Evolutionary conservation across 2,329 filamentous ascomycete species (phyloP).

Genomic region (Magnaporthiopsis rhizophila): DNA sequence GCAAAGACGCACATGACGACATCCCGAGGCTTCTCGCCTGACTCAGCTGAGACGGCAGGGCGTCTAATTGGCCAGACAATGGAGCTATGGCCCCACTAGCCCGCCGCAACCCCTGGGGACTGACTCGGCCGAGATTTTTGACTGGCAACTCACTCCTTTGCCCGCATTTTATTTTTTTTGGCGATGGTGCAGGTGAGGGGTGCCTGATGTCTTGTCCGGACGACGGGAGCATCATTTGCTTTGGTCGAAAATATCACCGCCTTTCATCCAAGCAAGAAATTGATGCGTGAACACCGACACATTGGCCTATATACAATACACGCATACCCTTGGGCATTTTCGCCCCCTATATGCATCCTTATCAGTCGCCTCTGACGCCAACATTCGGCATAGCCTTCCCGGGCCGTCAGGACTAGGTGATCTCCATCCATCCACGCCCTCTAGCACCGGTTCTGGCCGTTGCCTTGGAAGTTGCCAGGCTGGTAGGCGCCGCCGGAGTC

Average conservation of each 20-base stretch:
- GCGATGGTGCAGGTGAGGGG: too few relatives aligned
- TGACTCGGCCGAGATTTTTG: not conserved
- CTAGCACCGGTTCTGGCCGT: slow-evolving; percentile 24
- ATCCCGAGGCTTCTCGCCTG: not conserved
- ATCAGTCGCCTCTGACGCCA: not conserved
- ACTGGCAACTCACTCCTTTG: not conserved
- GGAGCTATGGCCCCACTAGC: not conserved
- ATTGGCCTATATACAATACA: not conserved
- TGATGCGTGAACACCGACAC: not conserved
- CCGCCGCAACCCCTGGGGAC: not conserved
- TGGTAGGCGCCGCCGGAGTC: slow-evolving; percentile 33
- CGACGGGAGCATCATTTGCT: too few relatives aligned
- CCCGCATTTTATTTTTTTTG: not conserved
- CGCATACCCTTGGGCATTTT: not conserved
- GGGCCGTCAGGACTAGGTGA: too few relatives aligned
- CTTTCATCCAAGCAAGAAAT: not conserved
- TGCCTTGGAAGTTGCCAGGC: slow-evolving; percentile 27
- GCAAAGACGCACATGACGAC: not conserved
- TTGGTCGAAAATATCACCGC: too few relatives aligned
- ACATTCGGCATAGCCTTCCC: not conserved
- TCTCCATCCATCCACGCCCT: not conserved
- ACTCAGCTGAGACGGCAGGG: not conserved
- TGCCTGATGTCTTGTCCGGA: too few relatives aligned
- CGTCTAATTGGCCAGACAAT: not conserved
- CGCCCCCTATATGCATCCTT: not conserved